Base-by-base conservation (phyloP, 2,329 filamentous ascomycete species). In the Aspergillus sp. region DNA sequence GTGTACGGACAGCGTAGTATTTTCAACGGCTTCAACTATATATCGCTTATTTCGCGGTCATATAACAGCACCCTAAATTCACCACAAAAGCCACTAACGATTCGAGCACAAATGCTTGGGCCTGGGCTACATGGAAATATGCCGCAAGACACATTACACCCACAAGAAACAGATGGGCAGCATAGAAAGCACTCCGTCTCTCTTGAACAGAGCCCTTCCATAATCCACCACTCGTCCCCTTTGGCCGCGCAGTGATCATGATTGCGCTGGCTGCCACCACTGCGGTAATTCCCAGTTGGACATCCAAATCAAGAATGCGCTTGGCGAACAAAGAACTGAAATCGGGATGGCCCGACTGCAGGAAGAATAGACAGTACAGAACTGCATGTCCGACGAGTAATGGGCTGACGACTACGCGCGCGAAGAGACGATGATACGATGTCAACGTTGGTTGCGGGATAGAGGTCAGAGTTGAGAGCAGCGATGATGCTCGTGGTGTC, bases 311-410 rank as follows among this genome's bases (percentile, higher is more conserved):
- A 37, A 75, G 75, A 56, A 87, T 73, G 15, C 85, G 81, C 62
- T 83, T 83, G 13, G 70, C 68, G 12, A 87, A 72, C 37, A 86
- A 64, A 1, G 63, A 68, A 9, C 71, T 61, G 33, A 69, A 75
- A 1, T 67, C 68, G 1, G 73, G 74, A 51, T 74, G 64, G 15
- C 71, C 73, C 2, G 77, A 76, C 54, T 79, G 75, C 57, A 82
- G 65, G 68, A 85, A 88, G 72, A 86, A 86, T 51, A 79, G 77
- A 22, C 86, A 61, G 62, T 87, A 88, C 59, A 87, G 75, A 0
- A 69, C 61, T 1, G 79, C 81, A 67, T 88, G 85, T 3, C 77
- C 66, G 34, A 75, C 67, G 51, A 87, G 76, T 3, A 87, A 69
- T 12, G 79, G 63, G 12, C 77, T 76, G 42, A 85, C 74, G 13